Percentiles rank a stretch among this genome's conserved stretches.
phyloP scores from a whole-genome alignment of 495 filamentous ascomycete species.

The Neurospora sp. region DNA sequence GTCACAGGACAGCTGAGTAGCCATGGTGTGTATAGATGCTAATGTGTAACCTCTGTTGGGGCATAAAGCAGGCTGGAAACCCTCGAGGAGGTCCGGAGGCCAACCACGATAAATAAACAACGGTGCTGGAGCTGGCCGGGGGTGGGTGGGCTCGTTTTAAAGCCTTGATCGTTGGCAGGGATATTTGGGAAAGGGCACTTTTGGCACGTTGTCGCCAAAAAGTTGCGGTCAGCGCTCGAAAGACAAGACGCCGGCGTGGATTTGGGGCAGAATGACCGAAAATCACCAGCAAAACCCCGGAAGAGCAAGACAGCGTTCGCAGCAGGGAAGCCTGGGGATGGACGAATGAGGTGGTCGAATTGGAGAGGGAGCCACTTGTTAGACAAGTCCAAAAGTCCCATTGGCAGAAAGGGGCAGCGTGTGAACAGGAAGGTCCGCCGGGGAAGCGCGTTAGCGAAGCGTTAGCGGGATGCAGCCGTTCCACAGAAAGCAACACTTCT shows the following conservation, averaged over 20 bases:
- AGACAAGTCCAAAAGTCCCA: neutral
- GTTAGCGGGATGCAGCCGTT: neutral
- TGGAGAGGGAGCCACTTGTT: neutral
- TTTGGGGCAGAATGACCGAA: neutral
- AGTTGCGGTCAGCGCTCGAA: neutral
- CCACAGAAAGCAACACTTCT: neutral
- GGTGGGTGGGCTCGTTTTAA: neutral
- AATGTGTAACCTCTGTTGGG: neutral
- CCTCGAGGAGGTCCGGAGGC: neutral
- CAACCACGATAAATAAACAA: conserved; percentile 4
- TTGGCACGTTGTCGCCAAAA: neutral
- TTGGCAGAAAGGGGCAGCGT: neutral
- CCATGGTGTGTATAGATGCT: conserved; percentile 17
- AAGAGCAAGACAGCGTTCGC: neutral
- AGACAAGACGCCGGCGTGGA: neutral
- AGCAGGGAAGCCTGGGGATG: neutral
- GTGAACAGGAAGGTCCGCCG: neutral
- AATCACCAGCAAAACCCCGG: neutral
- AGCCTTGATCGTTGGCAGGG: neutral
- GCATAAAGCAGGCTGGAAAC: conserved; percentile 12
- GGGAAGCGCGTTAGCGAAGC: neutral
- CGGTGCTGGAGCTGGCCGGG: neutral
- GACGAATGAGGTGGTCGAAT: neutral
- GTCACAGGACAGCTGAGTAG: conserved; percentile 21
- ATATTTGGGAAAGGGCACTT: neutral